Evolutionary conservation across 2,329 filamentous ascomycete species (phyloP), one percentile per base, ranked within the genome.

Genomic region (Hypoxylon rubiginosum): DNA sequence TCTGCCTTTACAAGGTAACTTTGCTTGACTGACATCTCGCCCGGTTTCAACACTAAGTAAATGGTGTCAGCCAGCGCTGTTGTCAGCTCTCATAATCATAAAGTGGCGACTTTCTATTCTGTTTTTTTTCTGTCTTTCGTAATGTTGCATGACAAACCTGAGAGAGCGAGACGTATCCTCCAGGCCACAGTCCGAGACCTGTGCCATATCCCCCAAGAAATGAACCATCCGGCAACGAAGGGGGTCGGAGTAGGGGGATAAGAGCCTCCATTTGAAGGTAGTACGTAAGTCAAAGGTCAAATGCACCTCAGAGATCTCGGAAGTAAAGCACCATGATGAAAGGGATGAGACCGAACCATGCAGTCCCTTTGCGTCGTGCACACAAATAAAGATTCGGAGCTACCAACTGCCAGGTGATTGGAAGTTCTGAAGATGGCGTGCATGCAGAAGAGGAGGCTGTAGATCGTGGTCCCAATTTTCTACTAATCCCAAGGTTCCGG

Each of bases 331-430:
- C 53, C 50, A 58, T 36, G 34, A 43, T 49, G 24, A 15, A 32
- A 58, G 36, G 43, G n/a, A 64, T 55, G 26, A 32, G 36, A 45
- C 43, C 49, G 30, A 36, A 50, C 19, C 39, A 32, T 53, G 55
- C 43, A 46, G n/a, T n/a, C n/a, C n/a, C n/a, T n/a, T n/a, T n/a
- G n/a, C n/a, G n/a, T n/a, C 41, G 3, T 11, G 41, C 41, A 26
- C 2, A 9, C 28, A 43, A 41, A 30, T 28, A 52, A 34, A 28
- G 15, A 13, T 10, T 59, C 45, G 19, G 51, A 55, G 43, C 4
- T 55, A 50, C 51, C 51, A 54, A 15, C 41, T 19, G 52, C 39
- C 52, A 61, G 56, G 46, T 30, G 57, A 53, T 6, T 53, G 52
- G 46, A 17, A 51, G 49, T 46, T 21, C 7, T n/a, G n/a, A n/a